Percentiles rank a stretch among this genome's conserved stretches.
Conservation (phyloP, 805 yeast species). For the Diddensiella transvaalensis region DNA sequence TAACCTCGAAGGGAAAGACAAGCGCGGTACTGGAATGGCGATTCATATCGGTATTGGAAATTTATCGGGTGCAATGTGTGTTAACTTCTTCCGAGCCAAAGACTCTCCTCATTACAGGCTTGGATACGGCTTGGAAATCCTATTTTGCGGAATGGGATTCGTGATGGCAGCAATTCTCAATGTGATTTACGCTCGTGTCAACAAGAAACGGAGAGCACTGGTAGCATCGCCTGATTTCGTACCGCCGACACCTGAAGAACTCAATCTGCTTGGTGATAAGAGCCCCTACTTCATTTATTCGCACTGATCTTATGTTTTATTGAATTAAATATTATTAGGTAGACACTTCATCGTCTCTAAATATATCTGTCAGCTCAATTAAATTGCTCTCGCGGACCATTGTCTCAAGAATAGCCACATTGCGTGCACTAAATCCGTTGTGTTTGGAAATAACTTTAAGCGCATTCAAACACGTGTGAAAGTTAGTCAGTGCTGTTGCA, state of each 20-base stretch:
- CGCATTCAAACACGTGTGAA: too few species aligned
- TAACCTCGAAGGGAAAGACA: slow-evolving; percentile 53
- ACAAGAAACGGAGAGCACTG: slow-evolving; percentile 28
- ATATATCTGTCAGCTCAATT: too few species aligned
- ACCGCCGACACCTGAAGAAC: slow-evolving; percentile 27
- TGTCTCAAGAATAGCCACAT: too few species aligned
- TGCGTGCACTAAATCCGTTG: too few species aligned
- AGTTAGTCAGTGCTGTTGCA: too few species aligned
- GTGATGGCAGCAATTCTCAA: slow-evolving; percentile 19
- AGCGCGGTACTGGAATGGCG: slow-evolving; percentile 52
- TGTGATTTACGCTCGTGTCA: slow-evolving; percentile 26
- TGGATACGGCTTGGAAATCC: slow-evolving; percentile 11
- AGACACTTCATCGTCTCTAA: too few species aligned
- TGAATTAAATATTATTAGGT: too few species aligned
- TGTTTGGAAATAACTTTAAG: too few species aligned
- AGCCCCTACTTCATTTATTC: too few species aligned
- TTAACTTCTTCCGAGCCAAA: slow-evolving; percentile 9
- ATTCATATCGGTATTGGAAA: slow-evolving; percentile 62
- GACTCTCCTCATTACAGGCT: slow-evolving; percentile 8
- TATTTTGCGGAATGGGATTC: slow-evolving; percentile 9
- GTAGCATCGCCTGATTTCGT: slow-evolving; percentile 34
- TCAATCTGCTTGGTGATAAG: slow-evolving; percentile 40
- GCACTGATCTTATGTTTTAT: too few species aligned
- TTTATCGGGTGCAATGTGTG: slow-evolving; percentile 52
- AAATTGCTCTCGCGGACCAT: too few species aligned